These are phyloP conservation scores for Jatropha podagrica DNA, from an alignment of 441 rosid species.

Conservation along the genomic window DNA sequence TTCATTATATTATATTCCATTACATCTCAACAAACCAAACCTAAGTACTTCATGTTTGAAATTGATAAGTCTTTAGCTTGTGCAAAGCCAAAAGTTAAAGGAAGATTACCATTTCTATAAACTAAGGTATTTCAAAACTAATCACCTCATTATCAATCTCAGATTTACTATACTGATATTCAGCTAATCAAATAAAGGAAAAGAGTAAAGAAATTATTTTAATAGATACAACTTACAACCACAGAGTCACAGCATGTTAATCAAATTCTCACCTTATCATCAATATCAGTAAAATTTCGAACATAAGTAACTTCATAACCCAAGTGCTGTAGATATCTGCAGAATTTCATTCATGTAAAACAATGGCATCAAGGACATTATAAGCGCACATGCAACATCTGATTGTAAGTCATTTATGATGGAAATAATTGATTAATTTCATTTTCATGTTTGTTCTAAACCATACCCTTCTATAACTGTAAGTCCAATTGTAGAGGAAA, in stretches of 20 bases:
- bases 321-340: not conserved
- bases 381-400: not conserved
- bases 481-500: not conserved
- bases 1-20: no score
- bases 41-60: not conserved
- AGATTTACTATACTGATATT: not conserved
- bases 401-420: no score
- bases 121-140: not conserved
- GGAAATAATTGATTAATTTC: not conserved
- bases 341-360: slow-evolving; percentile 2
- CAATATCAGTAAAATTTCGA: not conserved
- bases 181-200: not conserved
- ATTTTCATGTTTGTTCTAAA: not conserved
- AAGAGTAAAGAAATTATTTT: not conserved
- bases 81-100: not conserved
- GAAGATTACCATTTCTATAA: no score
- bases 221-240: not conserved
- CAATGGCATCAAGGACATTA: slow-evolving; percentile 1
- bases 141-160: not conserved
- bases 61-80: not conserved
- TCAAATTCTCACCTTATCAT: not conserved
- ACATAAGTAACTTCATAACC: slow-evolving; percentile 42
- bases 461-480: not conserved
- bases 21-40: no score
- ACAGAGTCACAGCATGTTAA: not conserved